A percentile compares a stretch with the other conserved stretches of the same genome.
Evolutionary conservation across 768 basidiomycete species (phyloP).

Genomic region (Trametes sanguinea): DNA sequence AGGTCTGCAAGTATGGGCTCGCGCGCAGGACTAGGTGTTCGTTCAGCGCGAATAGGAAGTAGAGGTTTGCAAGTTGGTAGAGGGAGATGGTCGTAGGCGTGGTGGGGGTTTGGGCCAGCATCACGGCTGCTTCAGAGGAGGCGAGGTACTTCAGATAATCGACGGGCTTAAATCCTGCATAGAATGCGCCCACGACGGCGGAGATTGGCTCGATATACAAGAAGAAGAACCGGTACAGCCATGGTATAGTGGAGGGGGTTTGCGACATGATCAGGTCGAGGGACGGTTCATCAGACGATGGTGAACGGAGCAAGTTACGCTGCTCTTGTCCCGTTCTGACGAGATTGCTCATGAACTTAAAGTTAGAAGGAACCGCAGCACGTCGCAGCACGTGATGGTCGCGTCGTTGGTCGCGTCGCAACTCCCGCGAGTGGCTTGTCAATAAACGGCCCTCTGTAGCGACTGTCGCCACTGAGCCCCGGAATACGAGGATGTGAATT

Average conservation of each 20-base stretch:
- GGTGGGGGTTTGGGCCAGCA: constrained; percentile 17
- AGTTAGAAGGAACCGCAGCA: background rate
- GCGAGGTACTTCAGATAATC: constrained; percentile 44
- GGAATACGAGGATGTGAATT: background rate
- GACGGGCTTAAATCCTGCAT: constrained; percentile 42
- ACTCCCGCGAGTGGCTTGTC: too few species aligned
- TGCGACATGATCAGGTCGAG: background rate
- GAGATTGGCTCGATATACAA: constrained; percentile 54
- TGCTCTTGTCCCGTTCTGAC: too few species aligned
- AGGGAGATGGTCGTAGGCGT: constrained; percentile 43
- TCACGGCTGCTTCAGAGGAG: constrained; percentile 9
- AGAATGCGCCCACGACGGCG: constrained; percentile 50
- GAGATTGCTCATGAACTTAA: background rate
- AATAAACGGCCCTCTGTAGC: too few species aligned
- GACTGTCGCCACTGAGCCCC: too few species aligned
- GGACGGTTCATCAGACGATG: too few species aligned
- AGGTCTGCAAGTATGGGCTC: constrained; percentile 41
- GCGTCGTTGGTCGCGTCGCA: background rate
- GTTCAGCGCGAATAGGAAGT: constrained; percentile 52
- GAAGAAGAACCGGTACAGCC: constrained; percentile 49
- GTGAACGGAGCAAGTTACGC: background rate
- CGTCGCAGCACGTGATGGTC: constrained; percentile 17
- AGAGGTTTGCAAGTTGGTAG: constrained; percentile 52
- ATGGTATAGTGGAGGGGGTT: constrained; percentile 1
- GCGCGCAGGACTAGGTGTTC: constrained; percentile 52